Conservation (phyloP, 176 grass and related monocot genomes). For the Musa acuminata region DNA sequence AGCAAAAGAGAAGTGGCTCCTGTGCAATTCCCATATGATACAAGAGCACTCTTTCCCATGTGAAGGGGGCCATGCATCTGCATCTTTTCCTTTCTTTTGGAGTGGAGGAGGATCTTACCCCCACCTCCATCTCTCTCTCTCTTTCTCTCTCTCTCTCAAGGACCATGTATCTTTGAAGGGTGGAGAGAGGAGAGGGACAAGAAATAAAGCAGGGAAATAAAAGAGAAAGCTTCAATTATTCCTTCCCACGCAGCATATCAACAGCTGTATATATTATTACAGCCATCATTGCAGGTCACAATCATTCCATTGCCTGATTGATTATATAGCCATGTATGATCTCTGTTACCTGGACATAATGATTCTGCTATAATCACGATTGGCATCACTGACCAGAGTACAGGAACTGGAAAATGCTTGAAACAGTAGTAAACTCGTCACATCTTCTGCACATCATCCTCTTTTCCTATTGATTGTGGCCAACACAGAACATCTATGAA, state of each 20-base stretch:
- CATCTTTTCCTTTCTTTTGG: slow-evolving; percentile 15
- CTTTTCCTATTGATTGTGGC: not conserved
- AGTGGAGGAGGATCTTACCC: slow-evolving; percentile 7
- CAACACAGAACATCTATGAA: not conserved
- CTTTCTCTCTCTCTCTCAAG: not conserved
- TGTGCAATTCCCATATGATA: slow-evolving; percentile 21
- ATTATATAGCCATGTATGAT: not conserved
- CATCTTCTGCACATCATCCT: not conserved
- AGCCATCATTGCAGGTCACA: slow-evolving; percentile 9
- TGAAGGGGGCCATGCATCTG: slow-evolving; percentile 13
- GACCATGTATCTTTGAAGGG: not conserved
- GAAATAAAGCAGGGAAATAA: slow-evolving; percentile 20
- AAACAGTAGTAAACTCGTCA: not conserved
- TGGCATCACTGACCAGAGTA: not conserved
- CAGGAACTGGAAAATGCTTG: not conserved
- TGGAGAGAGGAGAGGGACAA: not conserved
- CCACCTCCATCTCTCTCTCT: not conserved
- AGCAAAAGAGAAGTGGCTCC: not conserved
- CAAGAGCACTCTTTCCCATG: slow-evolving; percentile 52
- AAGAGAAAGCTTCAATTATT: slow-evolving; percentile 23
- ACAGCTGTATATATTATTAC: slow-evolving; percentile 15
- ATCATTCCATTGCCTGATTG: slow-evolving; percentile 4
- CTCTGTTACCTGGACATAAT: slow-evolving; percentile 29
- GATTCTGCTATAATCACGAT: slow-evolving; percentile 41
- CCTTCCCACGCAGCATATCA: slow-evolving; percentile 11